Percentiles rank a stretch among this genome's conserved stretches.
These are phyloP conservation scores for Vinca minor DNA, from an alignment of 257 asterid genomes.

Conservation along the genomic window DNA sequence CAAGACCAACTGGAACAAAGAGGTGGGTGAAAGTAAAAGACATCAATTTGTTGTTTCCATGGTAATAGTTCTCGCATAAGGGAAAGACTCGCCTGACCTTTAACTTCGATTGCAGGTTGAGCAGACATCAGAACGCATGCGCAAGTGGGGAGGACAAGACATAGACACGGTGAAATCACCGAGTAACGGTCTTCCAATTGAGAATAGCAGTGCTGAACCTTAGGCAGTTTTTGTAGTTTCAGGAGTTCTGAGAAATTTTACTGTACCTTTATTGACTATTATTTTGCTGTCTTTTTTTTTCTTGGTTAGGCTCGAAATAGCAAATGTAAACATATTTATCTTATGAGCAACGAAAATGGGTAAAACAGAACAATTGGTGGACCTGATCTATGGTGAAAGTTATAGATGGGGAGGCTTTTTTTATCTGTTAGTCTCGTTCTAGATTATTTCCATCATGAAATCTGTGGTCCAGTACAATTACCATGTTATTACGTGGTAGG, in stretches of 20 bases:
- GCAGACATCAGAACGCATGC: conserved; percentile 51
- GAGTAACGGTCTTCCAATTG: background rate
- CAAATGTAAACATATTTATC: background rate
- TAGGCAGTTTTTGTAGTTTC: background rate
- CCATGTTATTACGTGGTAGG: too few species aligned
- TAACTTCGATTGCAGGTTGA: conserved; percentile 34
- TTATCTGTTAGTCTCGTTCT: background rate
- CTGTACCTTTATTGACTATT: background rate
- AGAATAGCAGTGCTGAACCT: background rate
- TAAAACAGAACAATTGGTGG: too few species aligned
- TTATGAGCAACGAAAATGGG: too few species aligned
- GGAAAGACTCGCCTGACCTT: too few species aligned
- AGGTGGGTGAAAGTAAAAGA: too few species aligned
- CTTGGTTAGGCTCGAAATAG: background rate
- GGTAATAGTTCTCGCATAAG: too few species aligned
- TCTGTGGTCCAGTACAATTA: too few species aligned
- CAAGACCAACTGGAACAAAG: conserved; percentile 58
- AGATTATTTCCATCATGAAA: background rate
- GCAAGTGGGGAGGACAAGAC: conserved; percentile 62
- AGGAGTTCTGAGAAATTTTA: background rate
- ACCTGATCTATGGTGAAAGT: too few species aligned
- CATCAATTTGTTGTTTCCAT: too few species aligned
- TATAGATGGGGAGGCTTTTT: too few species aligned
- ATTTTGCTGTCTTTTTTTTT: background rate
- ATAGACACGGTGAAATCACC: conserved; percentile 3